These are phyloP conservation scores for Xylariaceae sp. DNA, from an alignment of 2,329 filamentous ascomycete genomes.

Conservation along the genomic window DNA sequence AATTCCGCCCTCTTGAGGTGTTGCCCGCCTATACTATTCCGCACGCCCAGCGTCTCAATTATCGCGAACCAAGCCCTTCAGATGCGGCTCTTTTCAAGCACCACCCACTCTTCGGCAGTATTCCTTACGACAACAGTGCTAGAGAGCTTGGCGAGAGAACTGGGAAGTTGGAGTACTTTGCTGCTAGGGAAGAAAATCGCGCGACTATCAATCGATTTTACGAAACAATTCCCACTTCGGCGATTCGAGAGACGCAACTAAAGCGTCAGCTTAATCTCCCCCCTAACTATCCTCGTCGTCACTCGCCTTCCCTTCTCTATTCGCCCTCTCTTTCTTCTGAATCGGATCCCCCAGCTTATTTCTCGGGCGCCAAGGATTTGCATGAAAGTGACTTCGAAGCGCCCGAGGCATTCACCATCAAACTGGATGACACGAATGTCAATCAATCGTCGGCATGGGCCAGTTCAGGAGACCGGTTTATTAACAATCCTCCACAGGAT, in stretches of 20 bases:
- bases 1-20: too few relatives aligned
- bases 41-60: not conserved
- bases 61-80: constrained; percentile 28
- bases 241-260: constrained; percentile 19
- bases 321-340: not conserved
- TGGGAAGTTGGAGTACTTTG: constrained; percentile 38
- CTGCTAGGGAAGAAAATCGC: constrained; percentile 37
- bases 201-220: constrained; percentile 11
- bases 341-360: constrained; percentile 1
- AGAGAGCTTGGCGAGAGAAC: constrained; percentile 33
- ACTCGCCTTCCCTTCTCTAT: not conserved
- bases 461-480: constrained; percentile 31
- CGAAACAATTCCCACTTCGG: constrained; percentile 12
- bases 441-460: constrained; percentile 17
- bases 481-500: constrained; percentile 26
- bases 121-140: constrained; percentile 24
- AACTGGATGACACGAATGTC: constrained; percentile 7
- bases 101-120: constrained; percentile 28
- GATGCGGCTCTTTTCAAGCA: constrained; percentile 32
- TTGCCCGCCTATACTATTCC: not conserved
- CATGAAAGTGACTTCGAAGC: not conserved
- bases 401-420: constrained; percentile 9
- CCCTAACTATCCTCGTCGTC: not conserved
- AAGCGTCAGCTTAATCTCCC: not conserved
- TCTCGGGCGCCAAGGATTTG: not conserved